Base-by-base conservation (phyloP, 306 rosid genomes). In the Abrus precatorius region DNA sequence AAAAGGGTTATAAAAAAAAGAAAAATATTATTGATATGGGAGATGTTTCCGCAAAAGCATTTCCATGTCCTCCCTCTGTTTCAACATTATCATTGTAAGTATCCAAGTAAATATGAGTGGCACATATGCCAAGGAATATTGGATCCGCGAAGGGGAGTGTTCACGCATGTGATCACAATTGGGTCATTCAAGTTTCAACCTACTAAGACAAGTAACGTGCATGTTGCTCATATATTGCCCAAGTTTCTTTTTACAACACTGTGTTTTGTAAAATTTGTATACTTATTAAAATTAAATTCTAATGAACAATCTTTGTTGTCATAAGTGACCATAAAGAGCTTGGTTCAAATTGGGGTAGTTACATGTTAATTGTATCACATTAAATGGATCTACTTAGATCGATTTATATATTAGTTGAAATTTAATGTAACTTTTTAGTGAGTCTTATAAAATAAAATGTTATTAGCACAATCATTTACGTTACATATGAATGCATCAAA, bases 31-130 rank as follows among this genome's bases (percentile, higher is more conserved):
- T 56, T 64, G 4, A 56, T 34, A 9, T 20, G 20, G 13, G 14
- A 49, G 57, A 29, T 69, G 77, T 69, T 81, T 85, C 65, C 54
- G 75, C 56, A 78, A 75, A 84, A 83, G 70, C 79, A 84, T 77
- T 38, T 85, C 36, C 79, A 71, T 80, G 76, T 83, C 56, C 55
- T 47, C 64, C n/a, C 29, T 45, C 41, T 60, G 47, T 77, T 57
- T 71, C 28, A 80, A 69, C 83, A 61, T 79, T 76, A 77, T 76
- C 73, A 38, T 55, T 56, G 14, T 61, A 1, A 80, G 53, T 1
- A 61, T 50, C n/a, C 9, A 44, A 57, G 11, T 47, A 10, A 74
- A 44, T 11, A 34, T 45, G 52, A 32, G 40, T 83, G 83, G 78
- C 60, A 50, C 59, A 30, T 59, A 60, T 52, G 44, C 62, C 54